Percentiles rank a stretch among this genome's conserved stretches.
These are phyloP conservation scores for Narthecium ossifragum DNA, from an alignment of 106 monocot species.

Conservation along the genomic window DNA sequence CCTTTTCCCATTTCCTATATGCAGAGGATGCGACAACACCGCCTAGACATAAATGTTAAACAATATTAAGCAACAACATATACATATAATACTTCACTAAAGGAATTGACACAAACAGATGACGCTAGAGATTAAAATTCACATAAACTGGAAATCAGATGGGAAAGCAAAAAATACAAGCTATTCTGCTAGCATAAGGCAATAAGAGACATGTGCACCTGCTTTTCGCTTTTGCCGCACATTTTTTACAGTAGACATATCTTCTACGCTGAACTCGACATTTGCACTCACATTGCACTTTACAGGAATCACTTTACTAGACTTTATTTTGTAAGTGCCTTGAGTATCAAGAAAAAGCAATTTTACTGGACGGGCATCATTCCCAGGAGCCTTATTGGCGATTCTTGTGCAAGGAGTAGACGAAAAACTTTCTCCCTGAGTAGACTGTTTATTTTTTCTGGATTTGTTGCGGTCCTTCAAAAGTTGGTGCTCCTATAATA, in stretches of 20 bases:
- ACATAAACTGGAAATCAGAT: too few species aligned
- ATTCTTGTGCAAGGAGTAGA: neutral
- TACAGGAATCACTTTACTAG: conserved; percentile 29
- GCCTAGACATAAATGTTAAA: conserved; percentile 12
- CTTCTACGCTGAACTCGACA: conserved; percentile 33
- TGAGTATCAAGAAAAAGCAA: conserved; percentile 33
- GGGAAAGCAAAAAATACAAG: too few species aligned
- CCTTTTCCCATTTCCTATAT: conserved; percentile 94
- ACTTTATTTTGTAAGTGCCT: conserved; percentile 38
- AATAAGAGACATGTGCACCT: too few species aligned
- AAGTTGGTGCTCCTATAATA: conserved; percentile 79
- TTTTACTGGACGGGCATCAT: conserved; percentile 31
- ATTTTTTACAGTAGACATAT: conserved; percentile 33
- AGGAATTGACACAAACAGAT: too few species aligned
- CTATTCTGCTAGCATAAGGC: too few species aligned
- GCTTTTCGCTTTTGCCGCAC: conserved; percentile 58
- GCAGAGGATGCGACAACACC: conserved; percentile 69
- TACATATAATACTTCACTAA: too few species aligned
- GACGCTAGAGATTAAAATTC: too few species aligned
- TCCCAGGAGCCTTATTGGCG: neutral
- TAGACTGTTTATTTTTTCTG: conserved; percentile 1
- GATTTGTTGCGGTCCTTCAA: conserved; percentile 14
- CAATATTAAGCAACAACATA: conserved; percentile 4
- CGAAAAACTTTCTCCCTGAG: conserved; percentile 7
- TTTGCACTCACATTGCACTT: conserved; percentile 38